These are phyloP conservation scores for Starmerella asiatica DNA, from an alignment of 805 yeast genomes.

Conservation along the genomic window DNA sequence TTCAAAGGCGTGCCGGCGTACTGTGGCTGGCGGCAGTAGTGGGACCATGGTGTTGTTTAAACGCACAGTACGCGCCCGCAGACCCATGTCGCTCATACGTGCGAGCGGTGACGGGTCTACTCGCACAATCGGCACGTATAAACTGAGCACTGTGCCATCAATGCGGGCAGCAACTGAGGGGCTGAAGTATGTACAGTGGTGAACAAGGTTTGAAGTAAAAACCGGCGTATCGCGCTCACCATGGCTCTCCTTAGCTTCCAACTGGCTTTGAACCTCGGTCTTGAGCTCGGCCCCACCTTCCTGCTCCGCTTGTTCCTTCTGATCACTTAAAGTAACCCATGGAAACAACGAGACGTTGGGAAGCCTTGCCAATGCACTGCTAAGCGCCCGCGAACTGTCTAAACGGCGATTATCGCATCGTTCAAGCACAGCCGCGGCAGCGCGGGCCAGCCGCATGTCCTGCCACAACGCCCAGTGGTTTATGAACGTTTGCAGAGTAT, in stretches of 20 bases:
- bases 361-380: conserved; percentile 5
- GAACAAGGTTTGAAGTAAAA: conserved; percentile 9
- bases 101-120: conserved; percentile 1
- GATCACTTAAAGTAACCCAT: conserved; percentile 4
- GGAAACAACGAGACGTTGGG: conserved; percentile 7
- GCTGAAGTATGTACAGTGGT: conserved; percentile 2
- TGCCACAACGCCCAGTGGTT: conserved; percentile 17
- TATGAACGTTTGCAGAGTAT: conserved; percentile 6
- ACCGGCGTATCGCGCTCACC: too few species aligned
- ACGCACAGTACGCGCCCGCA: conserved; percentile 3
- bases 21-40: not conserved
- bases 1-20: not conserved
- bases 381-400: conserved; percentile 11
- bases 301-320: not conserved
- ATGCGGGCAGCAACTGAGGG: conserved; percentile 5
- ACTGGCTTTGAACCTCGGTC: not conserved
- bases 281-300: not conserved
- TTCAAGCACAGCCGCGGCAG: conserved; percentile 14
- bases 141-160: conserved; percentile 1
- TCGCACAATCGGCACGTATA: conserved; percentile 4
- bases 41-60: not conserved
- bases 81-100: not conserved
- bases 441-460: conserved; percentile 12
- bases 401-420: conserved; percentile 3
- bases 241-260: not conserved